These are phyloP conservation scores for Colletotrichum navitas DNA, from an alignment of 2,329 filamentous ascomycete genomes.

Conservation along the genomic window DNA sequence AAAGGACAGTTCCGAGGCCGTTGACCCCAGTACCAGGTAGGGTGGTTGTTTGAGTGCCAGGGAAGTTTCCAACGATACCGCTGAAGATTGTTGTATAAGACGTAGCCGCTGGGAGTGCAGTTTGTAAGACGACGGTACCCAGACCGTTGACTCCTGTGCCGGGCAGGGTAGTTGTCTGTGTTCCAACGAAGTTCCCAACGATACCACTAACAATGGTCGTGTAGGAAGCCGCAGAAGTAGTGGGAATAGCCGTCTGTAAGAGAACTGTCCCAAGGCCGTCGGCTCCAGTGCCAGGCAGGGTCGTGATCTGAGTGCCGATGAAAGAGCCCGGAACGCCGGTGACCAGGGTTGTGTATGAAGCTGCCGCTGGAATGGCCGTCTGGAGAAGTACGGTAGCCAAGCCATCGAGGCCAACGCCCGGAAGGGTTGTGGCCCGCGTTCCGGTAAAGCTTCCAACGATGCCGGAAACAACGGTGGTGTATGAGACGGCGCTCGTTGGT, in stretches of 20 bases:
- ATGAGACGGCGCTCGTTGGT: neutral
- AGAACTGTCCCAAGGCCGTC: neutral
- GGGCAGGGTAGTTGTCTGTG: conserved; percentile 15
- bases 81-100: conserved; percentile 22
- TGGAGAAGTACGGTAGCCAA: conserved; percentile 7
- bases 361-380: conserved; percentile 1
- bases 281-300: neutral
- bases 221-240: conserved; percentile 2
- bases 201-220: conserved; percentile 19
- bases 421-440: conserved; percentile 4
- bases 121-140: conserved; percentile 20
- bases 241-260: conserved; percentile 19
- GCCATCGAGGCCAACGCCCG: neutral
- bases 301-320: conserved; percentile 3
- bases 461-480: conserved; percentile 16
- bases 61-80: conserved; percentile 18
- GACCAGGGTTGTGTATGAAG: conserved; percentile 16
- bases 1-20: conserved; percentile 10
- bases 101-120: conserved; percentile 2
- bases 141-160: neutral
- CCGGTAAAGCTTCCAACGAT: conserved; percentile 11
- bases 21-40: conserved; percentile 2
- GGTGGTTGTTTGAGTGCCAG: conserved; percentile 20
- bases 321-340: conserved; percentile 18
- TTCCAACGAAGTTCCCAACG: conserved; percentile 24